Conservation (phyloP, 2,329 filamentous ascomycete species). For the Arthrocladium fulminans region DNA sequence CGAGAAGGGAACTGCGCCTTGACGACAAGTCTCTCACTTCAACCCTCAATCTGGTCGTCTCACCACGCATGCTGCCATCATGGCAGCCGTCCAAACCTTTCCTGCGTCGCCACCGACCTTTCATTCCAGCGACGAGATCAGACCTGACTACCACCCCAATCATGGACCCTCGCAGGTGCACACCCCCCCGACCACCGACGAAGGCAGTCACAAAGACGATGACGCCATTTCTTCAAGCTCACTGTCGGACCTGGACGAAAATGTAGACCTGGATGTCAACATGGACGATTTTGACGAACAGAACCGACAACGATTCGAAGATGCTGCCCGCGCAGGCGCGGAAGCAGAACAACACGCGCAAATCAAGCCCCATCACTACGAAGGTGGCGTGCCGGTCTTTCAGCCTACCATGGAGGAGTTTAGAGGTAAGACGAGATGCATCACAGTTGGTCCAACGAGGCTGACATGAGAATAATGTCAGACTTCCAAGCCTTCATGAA, state of each 20-base stretch:
- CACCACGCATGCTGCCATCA: constrained; percentile 11
- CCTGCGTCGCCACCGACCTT: constrained; percentile 16
- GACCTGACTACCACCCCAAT: constrained; percentile 9
- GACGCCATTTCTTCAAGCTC: constrained; percentile 29
- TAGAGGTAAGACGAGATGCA: constrained; percentile 6
- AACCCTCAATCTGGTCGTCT: constrained; percentile 5
- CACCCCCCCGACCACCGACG: constrained; percentile 23
- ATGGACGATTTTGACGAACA: constrained; percentile 19
- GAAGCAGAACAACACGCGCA: constrained; percentile 63
- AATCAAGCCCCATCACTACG: constrained; percentile 78
- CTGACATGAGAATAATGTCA: constrained; percentile 32
- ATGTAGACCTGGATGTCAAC: constrained; percentile 13
- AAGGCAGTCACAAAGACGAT: constrained; percentile 31
- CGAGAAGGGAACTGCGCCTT: background rate
- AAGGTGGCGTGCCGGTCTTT: constrained; percentile 79
- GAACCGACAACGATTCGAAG: constrained; percentile 23
- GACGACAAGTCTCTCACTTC: background rate
- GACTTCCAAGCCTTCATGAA: constrained; percentile 84
- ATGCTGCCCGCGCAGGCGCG: constrained; percentile 23
- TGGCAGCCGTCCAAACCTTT: constrained; percentile 22
- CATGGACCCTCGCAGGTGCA: constrained; percentile 18
- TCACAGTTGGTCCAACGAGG: background rate
- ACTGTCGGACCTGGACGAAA: constrained; percentile 20
- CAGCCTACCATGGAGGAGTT: constrained; percentile 81
- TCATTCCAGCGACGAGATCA: constrained; percentile 5